Percentiles rank a stretch among this genome's conserved stretches.
Conservation (phyloP, 352 stramenopile genomes). For the Phytopythium sindhum region DNA sequence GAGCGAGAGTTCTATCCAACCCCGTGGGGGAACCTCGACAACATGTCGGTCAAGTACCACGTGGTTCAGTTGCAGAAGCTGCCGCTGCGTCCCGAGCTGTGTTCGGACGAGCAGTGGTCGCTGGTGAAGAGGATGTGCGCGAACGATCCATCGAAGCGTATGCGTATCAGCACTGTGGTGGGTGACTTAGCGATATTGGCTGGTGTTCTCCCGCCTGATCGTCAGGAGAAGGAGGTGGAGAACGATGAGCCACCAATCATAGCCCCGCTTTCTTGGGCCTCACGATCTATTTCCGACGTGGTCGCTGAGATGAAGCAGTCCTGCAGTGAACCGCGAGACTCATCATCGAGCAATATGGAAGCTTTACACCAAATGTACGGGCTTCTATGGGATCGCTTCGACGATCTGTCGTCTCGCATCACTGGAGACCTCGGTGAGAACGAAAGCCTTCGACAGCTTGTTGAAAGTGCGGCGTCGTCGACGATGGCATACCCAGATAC, state of each 20-base stretch:
- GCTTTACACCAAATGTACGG: background rate
- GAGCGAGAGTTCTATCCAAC: background rate
- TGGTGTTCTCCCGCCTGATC: background rate
- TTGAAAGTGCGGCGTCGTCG: background rate
- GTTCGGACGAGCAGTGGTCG: background rate
- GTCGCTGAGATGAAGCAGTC: background rate
- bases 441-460: background rate
- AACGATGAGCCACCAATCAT: too few relatives aligned
- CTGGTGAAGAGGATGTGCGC: background rate
- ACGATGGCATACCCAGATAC: background rate
- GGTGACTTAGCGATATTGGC: background rate
- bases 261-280: too few relatives aligned
- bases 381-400: slow-evolving; percentile 1
- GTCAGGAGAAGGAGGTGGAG: too few relatives aligned
- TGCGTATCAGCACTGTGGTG: background rate
- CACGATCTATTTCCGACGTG: background rate
- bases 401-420: background rate
- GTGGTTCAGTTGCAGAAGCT: background rate
- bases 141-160: background rate
- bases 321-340: background rate
- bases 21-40: background rate
- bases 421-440: too few relatives aligned
- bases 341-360: background rate
- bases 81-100: background rate
- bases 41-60: background rate